Evolutionary conservation across 1,284 basidiomycete genomes (phyloP).

Genomic region (Garcileccinum viscosum): DNA sequence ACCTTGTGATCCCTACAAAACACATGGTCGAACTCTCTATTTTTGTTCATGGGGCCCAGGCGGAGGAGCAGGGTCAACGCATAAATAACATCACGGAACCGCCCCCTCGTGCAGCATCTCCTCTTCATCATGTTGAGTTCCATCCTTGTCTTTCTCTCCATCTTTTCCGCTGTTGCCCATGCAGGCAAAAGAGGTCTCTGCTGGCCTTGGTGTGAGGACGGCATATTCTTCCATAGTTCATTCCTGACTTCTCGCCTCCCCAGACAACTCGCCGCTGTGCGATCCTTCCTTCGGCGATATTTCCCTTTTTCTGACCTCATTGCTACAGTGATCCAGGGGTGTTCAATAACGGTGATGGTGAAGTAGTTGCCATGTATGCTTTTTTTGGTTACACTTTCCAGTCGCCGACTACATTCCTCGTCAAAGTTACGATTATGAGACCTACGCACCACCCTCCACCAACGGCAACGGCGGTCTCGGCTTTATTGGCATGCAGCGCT

Average conservation of each 20-base stretch:
- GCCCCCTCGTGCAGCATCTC: background rate
- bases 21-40: background rate
- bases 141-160: too few species aligned
- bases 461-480: constrained; percentile 41
- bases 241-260: too few species aligned
- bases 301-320: too few species aligned
- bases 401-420: background rate
- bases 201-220: too few species aligned
- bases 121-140: constrained; percentile 10
- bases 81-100: background rate
- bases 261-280: too few species aligned
- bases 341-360: too few species aligned
- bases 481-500: constrained; percentile 50
- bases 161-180: too few species aligned
- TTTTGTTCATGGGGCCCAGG: background rate
- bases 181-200: too few species aligned
- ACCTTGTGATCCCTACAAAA: background rate
- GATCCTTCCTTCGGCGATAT: too few species aligned
- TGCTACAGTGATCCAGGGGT: too few species aligned
- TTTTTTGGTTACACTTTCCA: background rate
- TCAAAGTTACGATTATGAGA: constrained; percentile 45
- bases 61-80: background rate
- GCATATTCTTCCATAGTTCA: too few species aligned
- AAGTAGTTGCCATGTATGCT: too few species aligned
- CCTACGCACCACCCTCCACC: constrained; percentile 39